Percentiles rank a stretch among this genome's conserved stretches.
Conservation (phyloP, 208 protist genomes). For the Wallacemonas sp. region DNA sequence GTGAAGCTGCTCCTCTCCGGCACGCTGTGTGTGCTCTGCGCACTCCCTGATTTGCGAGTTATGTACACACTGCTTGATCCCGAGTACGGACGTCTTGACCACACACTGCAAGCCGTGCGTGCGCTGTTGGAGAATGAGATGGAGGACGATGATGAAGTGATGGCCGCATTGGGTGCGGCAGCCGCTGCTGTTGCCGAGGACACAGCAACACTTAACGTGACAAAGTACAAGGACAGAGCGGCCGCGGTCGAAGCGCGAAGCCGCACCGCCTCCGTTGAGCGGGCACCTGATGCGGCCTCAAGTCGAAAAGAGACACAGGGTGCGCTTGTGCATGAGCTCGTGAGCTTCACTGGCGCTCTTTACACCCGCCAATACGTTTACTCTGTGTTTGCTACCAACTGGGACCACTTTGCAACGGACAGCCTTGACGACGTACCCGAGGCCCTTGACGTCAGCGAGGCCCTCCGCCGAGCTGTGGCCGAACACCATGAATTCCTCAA, state of each 20-base stretch:
- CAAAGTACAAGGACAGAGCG: constrained; percentile 12
- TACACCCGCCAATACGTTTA: constrained; percentile 37
- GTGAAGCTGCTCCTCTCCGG: constrained; percentile 50
- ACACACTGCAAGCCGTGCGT: constrained; percentile 38
- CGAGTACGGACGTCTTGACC: constrained; percentile 40
- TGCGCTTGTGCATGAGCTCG: constrained; percentile 12
- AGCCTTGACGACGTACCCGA: constrained; percentile 12
- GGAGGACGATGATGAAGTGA: constrained; percentile 28
- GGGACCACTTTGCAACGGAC: constrained; percentile 15
- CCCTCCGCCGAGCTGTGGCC: constrained; percentile 30
- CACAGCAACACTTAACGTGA: constrained; percentile 11
- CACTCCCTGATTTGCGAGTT: constrained; percentile 67
- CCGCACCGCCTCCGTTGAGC: background rate
- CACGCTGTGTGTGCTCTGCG: constrained; percentile 43
- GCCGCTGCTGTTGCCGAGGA: constrained; percentile 27
- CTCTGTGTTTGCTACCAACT: constrained; percentile 24
- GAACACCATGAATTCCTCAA: constrained; percentile 45
- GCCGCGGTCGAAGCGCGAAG: background rate
- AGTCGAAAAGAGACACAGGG: constrained; percentile 5
- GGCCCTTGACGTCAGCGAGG: constrained; percentile 18
- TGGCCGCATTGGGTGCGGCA: constrained; percentile 24
- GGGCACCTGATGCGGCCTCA: background rate
- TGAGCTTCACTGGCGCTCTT: constrained; percentile 19
- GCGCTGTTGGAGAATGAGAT: constrained; percentile 30
- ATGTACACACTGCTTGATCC: constrained; percentile 71